These are phyloP conservation scores for Colletotrichum limetticola DNA, from an alignment of 2,329 filamentous ascomycete genomes.

Conservation along the genomic window DNA sequence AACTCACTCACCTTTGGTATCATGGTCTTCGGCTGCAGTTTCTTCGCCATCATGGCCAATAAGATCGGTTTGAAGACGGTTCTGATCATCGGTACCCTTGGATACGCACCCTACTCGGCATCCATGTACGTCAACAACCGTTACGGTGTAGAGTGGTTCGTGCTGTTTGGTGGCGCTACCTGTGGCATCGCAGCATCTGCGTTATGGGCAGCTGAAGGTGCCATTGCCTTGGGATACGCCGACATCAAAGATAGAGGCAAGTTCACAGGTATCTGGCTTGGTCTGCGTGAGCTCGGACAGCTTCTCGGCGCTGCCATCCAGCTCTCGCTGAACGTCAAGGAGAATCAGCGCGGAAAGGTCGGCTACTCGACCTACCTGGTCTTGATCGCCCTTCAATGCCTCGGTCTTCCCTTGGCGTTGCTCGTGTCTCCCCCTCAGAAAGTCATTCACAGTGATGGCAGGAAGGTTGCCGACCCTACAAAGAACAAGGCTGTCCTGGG, in stretches of 20 bases:
- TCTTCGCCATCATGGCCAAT: constrained; percentile 53
- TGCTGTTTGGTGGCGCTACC: constrained; percentile 52
- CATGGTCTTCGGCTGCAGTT: constrained; percentile 56
- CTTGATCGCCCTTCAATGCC: constrained; percentile 56
- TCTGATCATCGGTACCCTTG: constrained; percentile 54
- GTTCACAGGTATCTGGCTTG: constrained; percentile 62
- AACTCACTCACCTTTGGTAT: constrained; percentile 75
- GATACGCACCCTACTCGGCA: constrained; percentile 55
- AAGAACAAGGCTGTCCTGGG: constrained; percentile 50
- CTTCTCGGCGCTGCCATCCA: constrained; percentile 63
- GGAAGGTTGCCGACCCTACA: constrained; percentile 42
- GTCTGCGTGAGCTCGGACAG: constrained; percentile 62
- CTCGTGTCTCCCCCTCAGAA: constrained; percentile 57
- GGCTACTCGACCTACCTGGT: constrained; percentile 53
- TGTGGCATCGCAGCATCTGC: constrained; percentile 52
- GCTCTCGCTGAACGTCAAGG: constrained; percentile 58
- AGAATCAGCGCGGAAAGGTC: constrained; percentile 55
- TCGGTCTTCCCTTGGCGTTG: constrained; percentile 56
- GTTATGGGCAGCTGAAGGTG: constrained; percentile 47
- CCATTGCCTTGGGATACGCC: constrained; percentile 45
- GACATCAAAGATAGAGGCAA: constrained; percentile 57
- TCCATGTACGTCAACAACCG: constrained; percentile 56
- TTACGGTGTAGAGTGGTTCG: constrained; percentile 55
- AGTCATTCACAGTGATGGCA: constrained; percentile 52
- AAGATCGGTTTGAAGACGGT: constrained; percentile 48